Percentiles rank a stretch among this genome's conserved stretches.
Conservation (phyloP, 306 rosid species). For the Medicago ruthenica region DNA sequence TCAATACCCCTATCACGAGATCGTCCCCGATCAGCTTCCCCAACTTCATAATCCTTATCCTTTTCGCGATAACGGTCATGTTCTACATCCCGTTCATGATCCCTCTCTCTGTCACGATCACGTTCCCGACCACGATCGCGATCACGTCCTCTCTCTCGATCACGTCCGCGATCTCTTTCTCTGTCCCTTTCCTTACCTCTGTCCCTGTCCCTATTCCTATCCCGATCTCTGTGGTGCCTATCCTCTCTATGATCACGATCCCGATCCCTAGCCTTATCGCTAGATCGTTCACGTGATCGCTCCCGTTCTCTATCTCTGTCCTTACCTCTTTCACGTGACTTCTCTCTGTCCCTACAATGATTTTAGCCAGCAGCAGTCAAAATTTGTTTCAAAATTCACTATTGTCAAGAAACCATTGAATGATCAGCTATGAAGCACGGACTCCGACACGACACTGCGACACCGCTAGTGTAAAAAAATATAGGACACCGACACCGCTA, state of each 20-base stretch:
- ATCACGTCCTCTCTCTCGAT: constrained; percentile 69
- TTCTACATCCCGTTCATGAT: constrained; percentile 63
- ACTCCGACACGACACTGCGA: too few relatives aligned
- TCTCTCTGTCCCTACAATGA: constrained; percentile 81
- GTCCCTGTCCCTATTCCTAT: constrained; percentile 50
- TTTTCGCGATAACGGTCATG: constrained; percentile 72
- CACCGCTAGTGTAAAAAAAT: too few relatives aligned
- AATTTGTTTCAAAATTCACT: not conserved
- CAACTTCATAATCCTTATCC: constrained; percentile 75
- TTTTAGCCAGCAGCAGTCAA: constrained; percentile 40
- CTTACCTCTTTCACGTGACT: constrained; percentile 82
- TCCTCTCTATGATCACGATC: constrained; percentile 75
- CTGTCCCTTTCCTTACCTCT: constrained; percentile 71
- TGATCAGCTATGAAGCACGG: too few relatives aligned
- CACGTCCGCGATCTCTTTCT: constrained; percentile 81
- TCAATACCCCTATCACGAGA: constrained; percentile 75
- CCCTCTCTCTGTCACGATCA: constrained; percentile 60
- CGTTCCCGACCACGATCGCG: constrained; percentile 71
- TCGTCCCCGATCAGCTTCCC: constrained; percentile 66
- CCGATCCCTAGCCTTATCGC: constrained; percentile 78
- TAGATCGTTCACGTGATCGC: constrained; percentile 74
- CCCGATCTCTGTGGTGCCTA: constrained; percentile 76
- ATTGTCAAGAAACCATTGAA: not conserved
- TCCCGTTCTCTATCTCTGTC: constrained; percentile 82
- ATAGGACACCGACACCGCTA: too few relatives aligned